A percentile compares a stretch with the other conserved stretches of the same genome.
These are phyloP conservation scores for Neonothopanus nambi DNA, from an alignment of 1,284 basidiomycete species.

Conservation along the genomic window DNA sequence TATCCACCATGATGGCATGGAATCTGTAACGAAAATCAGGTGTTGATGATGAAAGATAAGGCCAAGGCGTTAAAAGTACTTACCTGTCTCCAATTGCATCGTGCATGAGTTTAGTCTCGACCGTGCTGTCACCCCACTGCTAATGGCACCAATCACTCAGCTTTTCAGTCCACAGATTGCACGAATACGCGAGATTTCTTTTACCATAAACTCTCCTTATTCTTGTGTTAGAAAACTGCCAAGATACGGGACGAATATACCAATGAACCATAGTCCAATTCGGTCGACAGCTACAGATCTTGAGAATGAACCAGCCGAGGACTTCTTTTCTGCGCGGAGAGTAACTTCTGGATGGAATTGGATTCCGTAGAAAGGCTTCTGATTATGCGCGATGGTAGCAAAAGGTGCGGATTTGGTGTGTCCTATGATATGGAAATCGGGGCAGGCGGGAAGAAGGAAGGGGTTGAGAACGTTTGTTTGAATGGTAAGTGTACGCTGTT, in stretches of 20 bases:
- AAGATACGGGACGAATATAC: conserved; percentile 1
- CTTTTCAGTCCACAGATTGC: conserved; percentile 95
- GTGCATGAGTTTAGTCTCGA: conserved; percentile 99
- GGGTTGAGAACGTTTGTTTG: too few relatives aligned
- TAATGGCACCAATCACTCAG: conserved; percentile 97
- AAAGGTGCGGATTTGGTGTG: conserved; percentile 88
- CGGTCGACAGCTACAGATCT: conserved; percentile 80
- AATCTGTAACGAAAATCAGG: conserved; percentile 57
- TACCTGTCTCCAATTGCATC: conserved; percentile 97
- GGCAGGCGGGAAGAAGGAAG: too few relatives aligned
- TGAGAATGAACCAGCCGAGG: conserved; percentile 84
- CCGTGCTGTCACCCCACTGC: conserved; percentile 98
- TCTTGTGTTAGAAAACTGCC: neutral
- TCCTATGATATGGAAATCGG: conserved; percentile 88
- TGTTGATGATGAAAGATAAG: conserved; percentile 7
- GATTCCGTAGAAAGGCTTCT: conserved; percentile 92
- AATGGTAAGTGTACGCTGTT: too few relatives aligned
- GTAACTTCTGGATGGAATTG: conserved; percentile 99
- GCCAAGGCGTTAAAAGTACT: conserved; percentile 22
- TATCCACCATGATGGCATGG: conserved; percentile 99
- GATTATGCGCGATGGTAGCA: conserved; percentile 91
- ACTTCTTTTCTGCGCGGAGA: conserved; percentile 89
- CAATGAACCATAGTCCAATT: conserved; percentile 92
- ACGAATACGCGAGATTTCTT: conserved; percentile 93
- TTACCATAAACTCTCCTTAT: conserved; percentile 96